Evolutionary conservation across 805 yeast species (phyloP).

Genomic region (Candida lessepsii): DNA sequence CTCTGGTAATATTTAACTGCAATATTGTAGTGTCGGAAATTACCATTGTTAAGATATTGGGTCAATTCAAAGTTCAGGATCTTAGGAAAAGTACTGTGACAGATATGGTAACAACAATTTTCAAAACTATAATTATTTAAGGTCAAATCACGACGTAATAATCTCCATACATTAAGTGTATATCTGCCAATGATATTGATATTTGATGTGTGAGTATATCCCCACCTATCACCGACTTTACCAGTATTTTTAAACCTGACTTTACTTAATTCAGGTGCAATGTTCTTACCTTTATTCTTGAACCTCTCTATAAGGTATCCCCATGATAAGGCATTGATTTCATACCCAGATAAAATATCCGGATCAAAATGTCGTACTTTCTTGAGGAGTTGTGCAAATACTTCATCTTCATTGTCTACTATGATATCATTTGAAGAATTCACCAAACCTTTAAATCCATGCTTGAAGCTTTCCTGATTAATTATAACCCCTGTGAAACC

Average conservation of each 20-base stretch:
- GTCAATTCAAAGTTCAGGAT: conserved; percentile 52
- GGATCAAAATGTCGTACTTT: conserved; percentile 72
- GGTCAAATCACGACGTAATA: conserved; percentile 59
- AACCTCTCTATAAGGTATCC: conserved; percentile 80
- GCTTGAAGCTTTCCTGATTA: conserved; percentile 5
- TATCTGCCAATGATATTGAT: conserved; percentile 77
- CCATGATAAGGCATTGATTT: conserved; percentile 80
- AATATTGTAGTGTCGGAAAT: conserved; percentile 21
- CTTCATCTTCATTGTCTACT: not conserved
- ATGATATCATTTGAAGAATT: too few species aligned
- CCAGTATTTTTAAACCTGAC: conserved; percentile 48
- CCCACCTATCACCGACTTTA: conserved; percentile 72
- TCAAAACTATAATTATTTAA: conserved; percentile 73
- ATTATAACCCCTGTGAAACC: conserved; percentile 26
- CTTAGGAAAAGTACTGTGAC: conserved; percentile 69
- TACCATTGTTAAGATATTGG: conserved; percentile 19
- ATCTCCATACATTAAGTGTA: conserved; percentile 81
- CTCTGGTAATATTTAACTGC: conserved; percentile 47
- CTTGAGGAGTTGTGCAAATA: conserved; percentile 53
- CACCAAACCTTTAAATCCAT: too few species aligned
- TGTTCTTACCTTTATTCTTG: conserved; percentile 44
- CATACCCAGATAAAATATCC: conserved; percentile 84
- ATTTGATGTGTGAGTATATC: conserved; percentile 72
- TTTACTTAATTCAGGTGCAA: conserved; percentile 62
- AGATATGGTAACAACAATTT: conserved; percentile 63